Base-by-base conservation (phyloP, 306 rosid species). In the Rosa chinensis region DNA sequence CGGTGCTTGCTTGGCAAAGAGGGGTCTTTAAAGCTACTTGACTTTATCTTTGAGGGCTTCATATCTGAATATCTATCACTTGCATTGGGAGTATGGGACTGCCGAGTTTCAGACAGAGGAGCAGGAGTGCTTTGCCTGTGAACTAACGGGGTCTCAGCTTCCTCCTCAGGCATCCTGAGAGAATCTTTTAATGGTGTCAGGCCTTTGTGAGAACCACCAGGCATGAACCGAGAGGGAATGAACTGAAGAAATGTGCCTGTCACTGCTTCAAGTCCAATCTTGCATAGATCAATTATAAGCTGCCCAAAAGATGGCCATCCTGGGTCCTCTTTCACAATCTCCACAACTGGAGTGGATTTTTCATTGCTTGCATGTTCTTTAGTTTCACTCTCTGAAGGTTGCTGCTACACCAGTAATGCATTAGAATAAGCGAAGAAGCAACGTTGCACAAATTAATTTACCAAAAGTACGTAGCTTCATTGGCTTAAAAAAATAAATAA, bases 271-370 rank as follows among this genome's bases (percentile, higher is more conserved):
- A 90, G 55, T 25, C 90, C 89, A 72, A 90, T 75, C 88, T 95
- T 93, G 67, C 87, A 91, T 80, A 95, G 94, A 75, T 95, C 98
- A 37, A 76, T 53, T 10, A 90, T 28, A 70, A 91, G 96, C 78
- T 87, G 99, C 61, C 96, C 90, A 9, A 93, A 88, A 81, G 97
- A 95, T 16, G 97, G 98, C 99, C 97, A 93, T 79, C 98, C 95
- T 0, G 94, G 97, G 66, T 91, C 99, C 73, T 90, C 99, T 89
- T 95, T 93, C 58, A 78, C 61, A 70, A 79, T 84, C 76, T 88
- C 91, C 39, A 75, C 77, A 45, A 85, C 55, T 47, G 86, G 77
- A 70, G 82, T 76, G 44, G 79, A 82, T 47, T 92, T 89, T 79
- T 79, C 88, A 72, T 78, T 81, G 66, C 85, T 79, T 72, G 83